Percentiles rank a stretch among this genome's conserved stretches.
Evolutionary conservation across 371 early-diverging fungal species (phyloP).

Genomic region (Zopfochytrium polystomum): DNA sequence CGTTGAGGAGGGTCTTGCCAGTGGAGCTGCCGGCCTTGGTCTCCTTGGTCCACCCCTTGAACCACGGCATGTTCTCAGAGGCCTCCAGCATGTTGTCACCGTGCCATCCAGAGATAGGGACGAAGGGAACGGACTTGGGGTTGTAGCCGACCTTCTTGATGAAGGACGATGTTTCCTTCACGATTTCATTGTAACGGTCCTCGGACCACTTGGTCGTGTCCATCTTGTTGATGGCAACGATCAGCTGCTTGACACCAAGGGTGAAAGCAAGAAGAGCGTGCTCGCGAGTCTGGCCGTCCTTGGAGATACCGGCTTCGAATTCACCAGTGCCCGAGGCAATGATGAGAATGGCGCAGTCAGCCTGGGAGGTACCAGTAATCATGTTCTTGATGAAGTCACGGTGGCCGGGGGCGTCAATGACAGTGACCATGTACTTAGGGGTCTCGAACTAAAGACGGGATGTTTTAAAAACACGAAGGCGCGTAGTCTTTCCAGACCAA

Average conservation of each 20-base stretch:
- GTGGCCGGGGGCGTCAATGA: constrained; percentile 98
- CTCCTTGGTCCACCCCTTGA: constrained; percentile 94
- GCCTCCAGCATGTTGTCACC: constrained; percentile 97
- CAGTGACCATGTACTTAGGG: constrained; percentile 88
- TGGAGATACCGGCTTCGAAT: constrained; percentile 97
- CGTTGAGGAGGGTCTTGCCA: constrained; percentile 90
- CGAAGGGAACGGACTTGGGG: constrained; percentile 87
- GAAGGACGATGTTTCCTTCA: constrained; percentile 89
- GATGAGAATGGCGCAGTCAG: no score
- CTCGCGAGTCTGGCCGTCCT: constrained; percentile 99
- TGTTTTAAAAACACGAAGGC: neutral
- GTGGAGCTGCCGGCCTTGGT: constrained; percentile 66
- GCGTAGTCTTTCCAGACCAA: constrained; percentile 76
- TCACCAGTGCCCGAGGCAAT: constrained; percentile 94
- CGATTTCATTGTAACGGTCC: no score
- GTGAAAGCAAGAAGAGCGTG: constrained; percentile 98
- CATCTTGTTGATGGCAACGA: constrained; percentile 99
- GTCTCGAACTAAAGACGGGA: constrained; percentile 77
- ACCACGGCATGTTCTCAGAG: constrained; percentile 92
- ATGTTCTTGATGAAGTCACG: no score
- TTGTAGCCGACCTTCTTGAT: constrained; percentile 94
- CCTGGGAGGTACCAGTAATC: no score
- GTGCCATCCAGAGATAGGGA: constrained; percentile 97
- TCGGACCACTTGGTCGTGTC: no score
- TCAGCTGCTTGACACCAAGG: constrained; percentile 95